Base-by-base conservation (phyloP, 2,329 filamentous ascomycete species). In the Epichloe sibirici region DNA sequence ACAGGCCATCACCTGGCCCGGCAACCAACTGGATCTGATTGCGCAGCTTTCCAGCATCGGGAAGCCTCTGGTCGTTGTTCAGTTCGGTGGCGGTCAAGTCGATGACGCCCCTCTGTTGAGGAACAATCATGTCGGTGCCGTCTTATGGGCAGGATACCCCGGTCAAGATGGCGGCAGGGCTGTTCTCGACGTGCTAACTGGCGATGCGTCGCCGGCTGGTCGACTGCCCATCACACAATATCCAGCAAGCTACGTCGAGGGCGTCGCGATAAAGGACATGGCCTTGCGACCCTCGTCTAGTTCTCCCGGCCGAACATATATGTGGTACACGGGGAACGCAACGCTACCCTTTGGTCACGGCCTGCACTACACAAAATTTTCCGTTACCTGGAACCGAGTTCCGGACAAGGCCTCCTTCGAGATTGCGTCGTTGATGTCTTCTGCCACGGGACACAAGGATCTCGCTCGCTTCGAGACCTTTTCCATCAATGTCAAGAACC, bases 101-200 rank as follows among this genome's bases (percentile, higher is more conserved):
- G 80, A 83, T 59, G 72, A 72, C 53, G 68, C 72, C 0, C 69
- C 75, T 3, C 60, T 82, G 3, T 60, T 75, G 5, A 63, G 62
- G 4, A 74, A 77, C 51, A 56, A 64, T 1, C 74, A 74, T 51
- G 70, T 82, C 53, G 71, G 68, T 31, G 71, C 75, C 0, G 60
- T 83, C 0, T 57, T 83, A 0, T 82, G 79, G 79, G 75, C 69
- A 0, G 77, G 78, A 0, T 82, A 79, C 53, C 79, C 80, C 0
- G 79, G 80, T 1, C 79, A 83, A 62, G 74, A 75, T 40, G 80
- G 80, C 12, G 80, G 80, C 2, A 63, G 65, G 8, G 80, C 79
- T 0, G 60, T 82, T 11, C 64, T 81, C 48, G 71, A 81, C 53
- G 67, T 82, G 51, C 58, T 83, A 35, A 74, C 70, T 8, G 79